Percentiles rank a stretch among this genome's conserved stretches.
phyloP scores from a whole-genome alignment of 164 flowering plant species.

The Liriodendron chinense region DNA sequence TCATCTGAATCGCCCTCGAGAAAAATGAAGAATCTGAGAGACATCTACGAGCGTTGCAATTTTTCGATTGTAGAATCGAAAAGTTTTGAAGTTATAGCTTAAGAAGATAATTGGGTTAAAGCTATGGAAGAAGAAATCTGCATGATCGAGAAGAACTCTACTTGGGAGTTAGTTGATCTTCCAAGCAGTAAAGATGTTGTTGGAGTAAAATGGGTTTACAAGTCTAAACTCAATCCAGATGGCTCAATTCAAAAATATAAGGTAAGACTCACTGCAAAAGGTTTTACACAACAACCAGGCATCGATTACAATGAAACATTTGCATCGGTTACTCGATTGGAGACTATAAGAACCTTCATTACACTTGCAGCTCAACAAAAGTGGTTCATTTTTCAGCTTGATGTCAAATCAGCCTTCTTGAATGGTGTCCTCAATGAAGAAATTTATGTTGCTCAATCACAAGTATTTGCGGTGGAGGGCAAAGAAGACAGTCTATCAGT shows the following conservation, averaged over 20 bases:
- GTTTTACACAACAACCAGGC: not conserved
- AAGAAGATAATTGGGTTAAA: not conserved
- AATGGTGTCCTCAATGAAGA: constrained; percentile 1
- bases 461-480: not conserved
- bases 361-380: not conserved
- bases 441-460: constrained; percentile 7
- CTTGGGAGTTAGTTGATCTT: not conserved
- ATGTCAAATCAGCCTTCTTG: constrained; percentile 6
- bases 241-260: not conserved
- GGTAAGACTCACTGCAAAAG: not conserved
- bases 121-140: not conserved
- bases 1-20: not conserved
- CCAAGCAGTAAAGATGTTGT: not conserved
- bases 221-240: not conserved
- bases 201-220: not conserved
- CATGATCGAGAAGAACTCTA: not conserved
- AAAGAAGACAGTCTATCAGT: not conserved
- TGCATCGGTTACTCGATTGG: too few relatives aligned
- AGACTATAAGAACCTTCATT: not conserved
- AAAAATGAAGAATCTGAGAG: not conserved
- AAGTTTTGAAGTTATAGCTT: not conserved
- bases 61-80: not conserved
- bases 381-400: constrained; percentile 5
- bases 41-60: not conserved
- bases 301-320: not conserved